These are phyloP conservation scores for Pelargonium cotyledonis DNA, from an alignment of 441 rosid species.

Conservation along the genomic window DNA sequence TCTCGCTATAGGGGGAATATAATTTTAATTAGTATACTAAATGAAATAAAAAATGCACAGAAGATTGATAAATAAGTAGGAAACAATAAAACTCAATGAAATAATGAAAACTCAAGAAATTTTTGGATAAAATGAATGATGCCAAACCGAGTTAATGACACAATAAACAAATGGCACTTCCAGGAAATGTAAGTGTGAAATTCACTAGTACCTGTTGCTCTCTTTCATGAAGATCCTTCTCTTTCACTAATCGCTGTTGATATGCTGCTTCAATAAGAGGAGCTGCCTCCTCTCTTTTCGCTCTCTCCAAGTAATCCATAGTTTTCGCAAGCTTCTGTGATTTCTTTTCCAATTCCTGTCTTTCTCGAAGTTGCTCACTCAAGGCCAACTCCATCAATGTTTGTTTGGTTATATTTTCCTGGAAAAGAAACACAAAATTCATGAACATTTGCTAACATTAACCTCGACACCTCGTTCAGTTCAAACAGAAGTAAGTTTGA, in stretches of 20 bases:
- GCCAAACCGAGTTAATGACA: too few relatives aligned
- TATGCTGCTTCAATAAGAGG: slow-evolving; percentile 90
- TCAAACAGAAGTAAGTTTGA: slow-evolving; percentile 9
- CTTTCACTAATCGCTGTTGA: slow-evolving; percentile 76
- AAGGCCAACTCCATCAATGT: slow-evolving; percentile 64
- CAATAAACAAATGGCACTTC: background rate
- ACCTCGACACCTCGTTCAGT: too few relatives aligned
- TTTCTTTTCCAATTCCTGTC: slow-evolving; percentile 94
- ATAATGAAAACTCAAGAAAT: too few relatives aligned
- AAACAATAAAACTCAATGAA: background rate
- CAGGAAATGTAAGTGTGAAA: background rate
- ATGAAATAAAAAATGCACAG: too few relatives aligned
- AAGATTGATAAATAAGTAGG: too few relatives aligned
- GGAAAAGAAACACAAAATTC: slow-evolving; percentile 5
- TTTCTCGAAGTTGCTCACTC: slow-evolving; percentile 83
- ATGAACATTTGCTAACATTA: background rate
- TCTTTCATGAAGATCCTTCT: slow-evolving; percentile 69
- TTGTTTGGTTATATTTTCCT: slow-evolving; percentile 93
- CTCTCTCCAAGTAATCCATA: slow-evolving; percentile 93
- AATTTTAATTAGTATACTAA: background rate
- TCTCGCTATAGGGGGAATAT: slow-evolving; percentile 49
- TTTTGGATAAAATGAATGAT: too few relatives aligned
- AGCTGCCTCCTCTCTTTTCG: slow-evolving; percentile 95
- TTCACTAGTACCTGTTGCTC: slow-evolving; percentile 62
- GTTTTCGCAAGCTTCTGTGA: slow-evolving; percentile 81